phyloP scores from a whole-genome alignment of 768 basidiomycete genomes.

The Boletus subparvulus region DNA sequence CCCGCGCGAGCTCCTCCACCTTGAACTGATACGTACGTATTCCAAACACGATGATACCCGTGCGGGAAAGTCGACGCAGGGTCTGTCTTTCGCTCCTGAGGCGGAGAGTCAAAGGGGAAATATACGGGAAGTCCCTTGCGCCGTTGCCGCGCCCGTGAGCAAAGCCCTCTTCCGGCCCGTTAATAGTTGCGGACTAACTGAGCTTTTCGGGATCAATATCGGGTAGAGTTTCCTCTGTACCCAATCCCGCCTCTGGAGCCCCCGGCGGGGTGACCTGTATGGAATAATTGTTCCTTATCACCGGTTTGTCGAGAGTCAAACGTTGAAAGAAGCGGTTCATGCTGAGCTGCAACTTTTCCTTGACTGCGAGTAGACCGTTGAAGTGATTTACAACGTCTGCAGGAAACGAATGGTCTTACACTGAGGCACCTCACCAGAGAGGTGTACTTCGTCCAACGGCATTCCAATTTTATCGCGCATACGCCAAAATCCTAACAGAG shows the following conservation, averaged over 20 bases:
- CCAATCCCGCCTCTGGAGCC: neutral
- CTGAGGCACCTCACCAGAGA: slow-evolving; percentile 63
- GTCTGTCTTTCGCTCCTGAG: slow-evolving; percentile 72
- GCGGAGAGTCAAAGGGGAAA: slow-evolving; percentile 46
- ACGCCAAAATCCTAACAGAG: slow-evolving; percentile 66
- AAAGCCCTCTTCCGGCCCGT: slow-evolving; percentile 55
- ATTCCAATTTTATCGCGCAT: slow-evolving; percentile 76
- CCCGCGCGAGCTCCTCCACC: slow-evolving; percentile 50
- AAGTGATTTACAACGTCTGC: neutral
- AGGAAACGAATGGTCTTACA: slow-evolving; percentile 44
- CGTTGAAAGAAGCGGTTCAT: slow-evolving; percentile 73
- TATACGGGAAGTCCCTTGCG: neutral
- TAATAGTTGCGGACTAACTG: slow-evolving; percentile 56
- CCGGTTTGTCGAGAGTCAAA: slow-evolving; percentile 65
- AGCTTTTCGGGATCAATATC: slow-evolving; percentile 65
- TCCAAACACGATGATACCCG: slow-evolving; percentile 69
- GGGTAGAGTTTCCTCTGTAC: slow-evolving; percentile 12
- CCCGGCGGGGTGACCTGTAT: slow-evolving; percentile 38
- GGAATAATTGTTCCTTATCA: slow-evolving; percentile 70
- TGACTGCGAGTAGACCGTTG: slow-evolving; percentile 41
- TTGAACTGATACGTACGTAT: slow-evolving; percentile 67
- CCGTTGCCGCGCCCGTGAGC: slow-evolving; percentile 22
- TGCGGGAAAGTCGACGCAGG: slow-evolving; percentile 59
- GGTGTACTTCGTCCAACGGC: slow-evolving; percentile 70
- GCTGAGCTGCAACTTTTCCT: slow-evolving; percentile 60